Evolutionary conservation across 2,329 filamentous ascomycete species (phyloP), one percentile per base, ranked within the genome.

Genomic region (Septoria petroselini): DNA sequence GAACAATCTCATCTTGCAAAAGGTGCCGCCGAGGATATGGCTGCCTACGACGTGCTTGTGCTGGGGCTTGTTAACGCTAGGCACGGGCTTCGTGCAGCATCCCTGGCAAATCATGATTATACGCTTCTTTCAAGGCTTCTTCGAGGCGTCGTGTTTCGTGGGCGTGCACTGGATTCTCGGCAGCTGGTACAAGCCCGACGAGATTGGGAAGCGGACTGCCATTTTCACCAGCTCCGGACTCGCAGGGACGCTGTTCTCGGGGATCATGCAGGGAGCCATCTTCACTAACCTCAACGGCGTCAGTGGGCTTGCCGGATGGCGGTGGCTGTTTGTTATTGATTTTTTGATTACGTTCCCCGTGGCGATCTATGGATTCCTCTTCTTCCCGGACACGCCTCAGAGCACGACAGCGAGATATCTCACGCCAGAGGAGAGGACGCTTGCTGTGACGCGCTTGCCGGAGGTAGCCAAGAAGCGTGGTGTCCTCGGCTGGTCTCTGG

Each of bases 141-240:
- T 62, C 25, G 61, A 64, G 31, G 55, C 61, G n/a, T 58, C 54
- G 25, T 62, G 58, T 30, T 64, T 64, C 35, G 58, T 62, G 1
- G 60, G 61, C 25, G 59, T 61, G 17, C 59, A 62, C 9, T 63
- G 58, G 58, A 58, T 63, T 33, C 41, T 62, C 3, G 61, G 56
- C 5, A 52, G 46, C 3, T 63, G 60, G 58, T 61, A 61, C 25
- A 60, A 61, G 27, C 58, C 57, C 9, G 52, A 59, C 7, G 57
- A 59, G 50, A 74, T 84, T 0, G 81, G 79, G 3, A 84, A 83
- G 62, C 73, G 81, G 3, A 78, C 72, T 21, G 80, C 78, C 6
- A 76, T 85, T 44, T 84, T 84, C 63, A 82, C 79, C 1, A 75
- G 78, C 1, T 79, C 76, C 1, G 80, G 80, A 0, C 69, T 82